phyloP scores from a whole-genome alignment of 257 asterid genomes.

The Przewalskia tangutica region DNA sequence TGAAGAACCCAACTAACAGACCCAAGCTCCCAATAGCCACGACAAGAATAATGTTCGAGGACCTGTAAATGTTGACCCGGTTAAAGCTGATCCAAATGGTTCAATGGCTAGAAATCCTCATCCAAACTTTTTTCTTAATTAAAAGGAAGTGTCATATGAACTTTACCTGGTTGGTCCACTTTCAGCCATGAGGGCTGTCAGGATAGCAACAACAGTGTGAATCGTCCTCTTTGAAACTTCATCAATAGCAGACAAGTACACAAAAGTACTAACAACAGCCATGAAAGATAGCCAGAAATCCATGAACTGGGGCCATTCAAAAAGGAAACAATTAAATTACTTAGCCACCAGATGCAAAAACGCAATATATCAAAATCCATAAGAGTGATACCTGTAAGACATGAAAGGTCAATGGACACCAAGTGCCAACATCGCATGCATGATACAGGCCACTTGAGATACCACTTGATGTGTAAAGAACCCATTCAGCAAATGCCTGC shows the following conservation, averaged over 20 bases:
- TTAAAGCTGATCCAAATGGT: constrained; percentile 4
- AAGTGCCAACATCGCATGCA: constrained; percentile 93
- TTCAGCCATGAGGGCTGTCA: constrained; percentile 94
- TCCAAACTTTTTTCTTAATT: not conserved
- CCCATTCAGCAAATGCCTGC: constrained; percentile 98
- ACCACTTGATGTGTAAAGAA: constrained; percentile 85
- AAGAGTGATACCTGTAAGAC: constrained; percentile 64
- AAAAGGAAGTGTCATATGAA: not conserved
- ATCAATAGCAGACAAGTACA: constrained; percentile 57
- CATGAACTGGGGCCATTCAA: constrained; percentile 43
- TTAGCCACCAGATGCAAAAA: not conserved
- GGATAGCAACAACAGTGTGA: constrained; percentile 74
- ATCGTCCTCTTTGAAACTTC: constrained; percentile 81
- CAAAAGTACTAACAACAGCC: constrained; percentile 92
- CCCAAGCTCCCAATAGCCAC: constrained; percentile 62
- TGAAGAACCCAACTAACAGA: constrained; percentile 65
- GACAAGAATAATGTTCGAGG: constrained; percentile 58
- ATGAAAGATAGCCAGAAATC: constrained; percentile 99
- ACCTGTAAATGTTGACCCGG: constrained; percentile 39
- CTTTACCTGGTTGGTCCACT: constrained; percentile 81
- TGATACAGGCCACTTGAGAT: constrained; percentile 88
- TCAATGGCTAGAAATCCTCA: not conserved
- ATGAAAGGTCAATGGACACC: constrained; percentile 71
- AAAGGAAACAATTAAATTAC: not conserved
- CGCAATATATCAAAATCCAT: not conserved